Base-by-base conservation (phyloP, 371 early-diverging fungal species). In the Lichtheimia hyalospora region DNA sequence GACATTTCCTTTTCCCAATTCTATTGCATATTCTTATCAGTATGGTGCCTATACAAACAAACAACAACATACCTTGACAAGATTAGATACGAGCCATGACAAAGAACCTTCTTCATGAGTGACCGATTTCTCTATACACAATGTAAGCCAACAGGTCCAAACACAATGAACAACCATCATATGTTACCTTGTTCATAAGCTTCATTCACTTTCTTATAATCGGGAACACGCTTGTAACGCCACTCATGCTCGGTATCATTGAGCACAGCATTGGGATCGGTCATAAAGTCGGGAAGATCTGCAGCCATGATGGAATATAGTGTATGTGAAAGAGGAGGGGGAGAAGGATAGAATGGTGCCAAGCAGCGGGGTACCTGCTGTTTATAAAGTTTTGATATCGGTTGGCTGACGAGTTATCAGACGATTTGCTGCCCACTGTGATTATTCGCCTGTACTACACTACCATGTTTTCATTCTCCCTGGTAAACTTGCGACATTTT, bases 1-100 rank as follows among this genome's bases (percentile, higher is more conserved):
- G 82, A 81, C 62, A 77, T 75, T 60, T 81, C 82, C 64, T 81
- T 81, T 58, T 81, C 82, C 82, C 82, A 81, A 66, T 81, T 81
- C 77, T 77, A 71, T 15, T 16, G 14, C 6, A 24, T 16, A 21
- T 24, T 24, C 8, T 39, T 28, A 54, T 23, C 4, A 27, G n/a
- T n/a, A n/a, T n/a, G n/a, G n/a, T n/a, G n/a, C n/a, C n/a, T n/a
- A n/a, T n/a, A n/a, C 25, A 25, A 3, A 25, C 5, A n/a, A 52
- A 3, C 24, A 25, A 28, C 52, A 52, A 28, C 21, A 50, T 64
- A 77, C 77, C 67, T 81, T 81, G 61, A 81, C 82, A 39, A 81
- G 64, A 54, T 81, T 81, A 23, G 77, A 77, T 3, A 79, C 77
- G 16, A 81, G 72, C 69, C 69, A 71, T 56, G 67, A 70, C 41